A percentile compares a stretch with the other conserved stretches of the same genome.
These are phyloP conservation scores for Penicillium rolfsii DNA, from an alignment of 2,329 filamentous ascomycete genomes.

Conservation along the genomic window DNA sequence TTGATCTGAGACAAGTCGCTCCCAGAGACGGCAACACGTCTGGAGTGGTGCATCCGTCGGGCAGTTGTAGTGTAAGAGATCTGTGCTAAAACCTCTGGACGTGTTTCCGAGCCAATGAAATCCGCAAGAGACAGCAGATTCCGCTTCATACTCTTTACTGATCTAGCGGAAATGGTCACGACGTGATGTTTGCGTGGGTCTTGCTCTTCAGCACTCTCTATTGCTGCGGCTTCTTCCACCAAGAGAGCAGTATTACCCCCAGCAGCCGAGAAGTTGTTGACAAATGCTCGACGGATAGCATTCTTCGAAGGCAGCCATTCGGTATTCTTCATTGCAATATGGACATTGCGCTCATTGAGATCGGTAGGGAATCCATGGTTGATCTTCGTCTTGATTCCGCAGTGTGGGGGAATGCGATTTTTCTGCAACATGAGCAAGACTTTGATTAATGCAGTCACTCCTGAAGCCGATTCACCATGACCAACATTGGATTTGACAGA, in stretches of 20 bases:
- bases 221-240: neutral
- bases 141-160: constrained; percentile 43
- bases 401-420: constrained; percentile 65
- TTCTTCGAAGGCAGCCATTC: neutral
- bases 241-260: constrained; percentile 54
- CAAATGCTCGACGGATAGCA: neutral
- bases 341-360: constrained; percentile 33
- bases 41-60: constrained; percentile 61
- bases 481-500: constrained; percentile 42
- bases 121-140: constrained; percentile 59
- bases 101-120: constrained; percentile 57
- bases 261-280: constrained; percentile 67
- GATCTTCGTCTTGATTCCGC: constrained; percentile 61
- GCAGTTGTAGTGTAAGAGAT: constrained; percentile 68
- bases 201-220: constrained; percentile 29
- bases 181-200: constrained; percentile 59
- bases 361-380: constrained; percentile 37
- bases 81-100: constrained; percentile 50
- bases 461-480: constrained; percentile 50
- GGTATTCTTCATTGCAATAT: constrained; percentile 49
- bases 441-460: constrained; percentile 57
- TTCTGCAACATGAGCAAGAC: constrained; percentile 67
- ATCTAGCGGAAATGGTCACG: constrained; percentile 61
- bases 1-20: too few relatives aligned
- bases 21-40: constrained; percentile 3